A percentile compares a stretch with the other conserved stretches of the same genome.
phyloP scores from a whole-genome alignment of 2,329 filamentous ascomycete genomes.

The Escovopsis sp. region DNA sequence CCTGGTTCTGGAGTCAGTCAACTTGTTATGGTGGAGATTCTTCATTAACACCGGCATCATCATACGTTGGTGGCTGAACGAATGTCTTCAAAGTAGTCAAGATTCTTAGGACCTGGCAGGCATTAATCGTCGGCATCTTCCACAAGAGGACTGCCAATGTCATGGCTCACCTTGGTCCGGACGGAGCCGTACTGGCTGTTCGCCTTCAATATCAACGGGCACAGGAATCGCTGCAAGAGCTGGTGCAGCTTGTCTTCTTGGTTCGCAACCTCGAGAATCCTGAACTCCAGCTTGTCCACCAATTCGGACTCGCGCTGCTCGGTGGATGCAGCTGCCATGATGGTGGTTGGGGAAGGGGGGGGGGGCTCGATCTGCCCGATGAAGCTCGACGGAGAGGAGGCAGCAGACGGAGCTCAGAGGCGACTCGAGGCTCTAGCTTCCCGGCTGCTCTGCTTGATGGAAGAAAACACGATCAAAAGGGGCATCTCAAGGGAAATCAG shows the following conservation, averaged over 20 bases:
- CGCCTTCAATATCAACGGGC: conserved; percentile 74
- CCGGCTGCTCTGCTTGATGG: too few relatives aligned
- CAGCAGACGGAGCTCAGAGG: too few relatives aligned
- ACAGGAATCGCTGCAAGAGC: conserved; percentile 63
- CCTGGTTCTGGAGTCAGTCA: conserved; percentile 16
- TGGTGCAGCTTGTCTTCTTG: conserved; percentile 71
- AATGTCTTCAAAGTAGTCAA: conserved; percentile 39
- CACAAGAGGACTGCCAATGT: not conserved
- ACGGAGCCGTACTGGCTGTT: conserved; percentile 68
- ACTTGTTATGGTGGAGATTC: not conserved
- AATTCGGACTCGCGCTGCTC: conserved; percentile 67
- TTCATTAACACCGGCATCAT: too few relatives aligned
- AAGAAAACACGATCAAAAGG: too few relatives aligned
- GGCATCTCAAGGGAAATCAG: too few relatives aligned
- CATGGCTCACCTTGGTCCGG: conserved; percentile 50
- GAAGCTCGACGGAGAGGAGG: too few relatives aligned
- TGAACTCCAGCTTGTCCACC: conserved; percentile 72
- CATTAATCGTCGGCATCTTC: not conserved
- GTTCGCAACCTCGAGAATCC: conserved; percentile 64
- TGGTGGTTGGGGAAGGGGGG: too few relatives aligned
- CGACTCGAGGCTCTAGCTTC: too few relatives aligned
- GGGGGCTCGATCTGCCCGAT: too few relatives aligned
- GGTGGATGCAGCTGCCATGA: conserved; percentile 24
- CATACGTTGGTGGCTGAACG: conserved; percentile 35
- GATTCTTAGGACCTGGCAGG: conserved; percentile 32